Base-by-base conservation (phyloP, 345 rosid genomes). In the Citrus sp. region DNA sequence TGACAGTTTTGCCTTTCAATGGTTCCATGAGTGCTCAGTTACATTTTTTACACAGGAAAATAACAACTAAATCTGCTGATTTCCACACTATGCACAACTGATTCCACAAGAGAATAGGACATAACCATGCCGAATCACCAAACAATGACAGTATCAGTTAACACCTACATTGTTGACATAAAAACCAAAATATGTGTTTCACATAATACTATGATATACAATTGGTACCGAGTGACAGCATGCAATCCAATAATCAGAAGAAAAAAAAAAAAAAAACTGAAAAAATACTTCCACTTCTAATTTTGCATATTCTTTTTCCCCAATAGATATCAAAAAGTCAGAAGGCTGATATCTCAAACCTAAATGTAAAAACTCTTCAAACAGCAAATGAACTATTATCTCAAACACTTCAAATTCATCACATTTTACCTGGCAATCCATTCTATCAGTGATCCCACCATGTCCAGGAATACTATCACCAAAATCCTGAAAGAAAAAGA, bases 401-500 rank as follows among this genome's bases (percentile, higher is more conserved):
- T 42, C 13, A 51, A 24, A 21, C 34, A 51, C n/a, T 72, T 67
- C 21, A 34, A 61, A 16, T 79, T 58, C 73, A 65, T 38, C 58
- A 37, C 32, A 73, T 66, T 79, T 83, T 82, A 92, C 99, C 92
- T 95, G 99, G 78, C 99, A 95, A 76, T 95, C 99, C 99, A 93
- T 93, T 87, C 98, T 84, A 82, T 93, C 98, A 1, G 99, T 95
- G 80, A 96, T 92, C 59, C 99, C 98, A 70, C 98, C 99, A 85
- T 96, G 99, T 69, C 99, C 99, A n/a, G 99, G 98, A 80, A 96
- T 96, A 78, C 99, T 96, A 84, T 96, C 99, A 72, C 99, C 98
- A 84, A 96, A 96, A 83, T 96, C 99, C 98, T 96, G 92, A 32
- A 4, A 56, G 63, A 71, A 78, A 58, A 72, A 32, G 49, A 46